A percentile compares a stretch with the other conserved stretches of the same genome.
Evolutionary conservation across 1,139 yeast genomes (phyloP).

Genomic region (Candida sp.): DNA sequence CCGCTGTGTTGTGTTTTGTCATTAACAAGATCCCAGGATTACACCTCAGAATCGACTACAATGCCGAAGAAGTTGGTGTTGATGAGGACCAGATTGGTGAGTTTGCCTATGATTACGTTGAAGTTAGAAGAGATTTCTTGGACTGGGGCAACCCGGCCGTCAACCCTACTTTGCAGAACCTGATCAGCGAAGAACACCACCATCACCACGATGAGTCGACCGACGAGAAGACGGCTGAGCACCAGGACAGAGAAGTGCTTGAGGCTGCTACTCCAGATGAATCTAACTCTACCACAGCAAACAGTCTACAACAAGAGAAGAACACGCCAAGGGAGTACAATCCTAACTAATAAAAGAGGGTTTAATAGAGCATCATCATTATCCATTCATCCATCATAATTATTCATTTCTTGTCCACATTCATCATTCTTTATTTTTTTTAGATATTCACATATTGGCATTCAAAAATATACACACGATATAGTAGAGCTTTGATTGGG

Average conservation of each 20-base stretch:
- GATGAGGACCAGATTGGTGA: conserved; percentile 99
- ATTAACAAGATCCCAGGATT: conserved; percentile 85
- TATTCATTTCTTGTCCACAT: background rate
- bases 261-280: conserved; percentile 2
- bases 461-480: too few relatives aligned
- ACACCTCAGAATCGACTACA: conserved; percentile 78
- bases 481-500: too few relatives aligned
- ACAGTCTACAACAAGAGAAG: conserved; percentile 5
- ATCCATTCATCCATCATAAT: background rate
- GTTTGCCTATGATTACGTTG: conserved; percentile 97
- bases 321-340: conserved; percentile 5
- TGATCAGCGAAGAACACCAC: conserved; percentile 8
- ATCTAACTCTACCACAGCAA: background rate
- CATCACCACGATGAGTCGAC: background rate
- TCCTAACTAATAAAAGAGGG: background rate
- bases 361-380: background rate
- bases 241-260: conserved; percentile 2
- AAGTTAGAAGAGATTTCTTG: conserved; percentile 91
- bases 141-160: conserved; percentile 50
- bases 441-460: too few relatives aligned
- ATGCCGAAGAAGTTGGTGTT: conserved; percentile 87
- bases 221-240: background rate
- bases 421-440: background rate
- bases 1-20: conserved; percentile 75
- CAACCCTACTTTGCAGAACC: conserved; percentile 13